Evolutionary conservation across 2,329 filamentous ascomycete species (phyloP).

Genomic region (Thielaviopsis populi): DNA sequence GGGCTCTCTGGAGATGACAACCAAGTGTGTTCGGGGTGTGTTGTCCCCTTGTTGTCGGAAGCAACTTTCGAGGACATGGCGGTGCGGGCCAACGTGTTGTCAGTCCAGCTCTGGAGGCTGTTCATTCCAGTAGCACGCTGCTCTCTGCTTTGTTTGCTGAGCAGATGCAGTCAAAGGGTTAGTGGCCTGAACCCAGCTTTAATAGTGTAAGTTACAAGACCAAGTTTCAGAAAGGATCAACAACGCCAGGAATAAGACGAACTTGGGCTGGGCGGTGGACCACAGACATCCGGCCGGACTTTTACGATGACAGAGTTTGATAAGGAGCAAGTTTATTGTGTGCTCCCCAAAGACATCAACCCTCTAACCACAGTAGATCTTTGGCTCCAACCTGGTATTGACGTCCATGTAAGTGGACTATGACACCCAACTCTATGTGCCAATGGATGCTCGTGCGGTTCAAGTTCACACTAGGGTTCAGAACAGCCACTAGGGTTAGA

Average conservation of each 20-base stretch:
- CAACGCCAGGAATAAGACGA: not conserved
- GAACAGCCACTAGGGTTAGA: too few relatives aligned
- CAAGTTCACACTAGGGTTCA: too few relatives aligned
- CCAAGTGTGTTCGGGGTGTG: not conserved
- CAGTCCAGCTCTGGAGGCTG: not conserved
- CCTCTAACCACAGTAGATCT: too few relatives aligned
- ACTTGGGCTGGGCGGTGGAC: conserved; percentile 8
- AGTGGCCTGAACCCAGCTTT: not conserved
- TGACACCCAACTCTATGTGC: too few relatives aligned
- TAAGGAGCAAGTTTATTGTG: too few relatives aligned
- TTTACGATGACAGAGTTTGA: not conserved
- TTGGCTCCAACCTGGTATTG: too few relatives aligned
- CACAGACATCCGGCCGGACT: not conserved
- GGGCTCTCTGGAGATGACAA: not conserved
- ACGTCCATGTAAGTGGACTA: too few relatives aligned
- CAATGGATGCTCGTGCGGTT: too few relatives aligned
- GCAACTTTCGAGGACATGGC: not conserved
- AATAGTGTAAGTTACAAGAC: not conserved
- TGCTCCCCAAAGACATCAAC: not conserved
- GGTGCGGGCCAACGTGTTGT: not conserved
- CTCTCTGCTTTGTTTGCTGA: not conserved
- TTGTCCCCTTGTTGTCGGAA: not conserved
- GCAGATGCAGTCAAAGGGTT: not conserved
- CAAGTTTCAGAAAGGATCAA: conserved; percentile 7
- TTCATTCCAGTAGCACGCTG: not conserved